Evolutionary conservation across 805 yeast genomes (phyloP).

Genomic region (Myxozyma neotropica): DNA sequence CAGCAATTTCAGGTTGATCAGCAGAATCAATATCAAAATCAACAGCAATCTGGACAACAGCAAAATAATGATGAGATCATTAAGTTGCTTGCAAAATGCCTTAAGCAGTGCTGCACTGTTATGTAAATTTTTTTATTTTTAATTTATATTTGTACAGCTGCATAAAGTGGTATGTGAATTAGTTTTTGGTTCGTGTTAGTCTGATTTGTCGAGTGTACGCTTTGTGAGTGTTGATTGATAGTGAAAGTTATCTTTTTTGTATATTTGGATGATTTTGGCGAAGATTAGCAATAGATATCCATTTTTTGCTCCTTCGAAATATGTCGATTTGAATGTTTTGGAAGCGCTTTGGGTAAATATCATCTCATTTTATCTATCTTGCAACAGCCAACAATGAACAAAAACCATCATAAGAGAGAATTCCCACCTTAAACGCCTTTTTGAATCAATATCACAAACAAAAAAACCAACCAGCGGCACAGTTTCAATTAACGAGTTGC

Average conservation of each 20-base stretch:
- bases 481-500: too few species aligned
- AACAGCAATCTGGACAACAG: conserved; percentile 35
- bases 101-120: conserved; percentile 30
- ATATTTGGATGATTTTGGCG: too few species aligned
- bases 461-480: neutral
- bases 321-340: too few species aligned
- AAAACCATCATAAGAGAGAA: too few species aligned
- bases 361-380: too few species aligned
- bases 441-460: neutral
- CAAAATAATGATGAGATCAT: conserved; percentile 33
- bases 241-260: neutral
- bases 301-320: too few species aligned
- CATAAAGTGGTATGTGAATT: too few species aligned
- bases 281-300: too few species aligned
- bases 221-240: neutral
- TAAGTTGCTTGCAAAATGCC: conserved; percentile 13
- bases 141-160: neutral
- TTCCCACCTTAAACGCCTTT: too few species aligned
- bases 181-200: too few species aligned
- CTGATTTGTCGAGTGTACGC: neutral
- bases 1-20: conserved; percentile 34
- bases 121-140: conserved; percentile 13
- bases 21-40: conserved; percentile 34
- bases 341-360: too few species aligned
- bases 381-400: too few species aligned